phyloP scores from a whole-genome alignment of 2,329 filamentous ascomycete species.

The Xylariaceae sp. region DNA sequence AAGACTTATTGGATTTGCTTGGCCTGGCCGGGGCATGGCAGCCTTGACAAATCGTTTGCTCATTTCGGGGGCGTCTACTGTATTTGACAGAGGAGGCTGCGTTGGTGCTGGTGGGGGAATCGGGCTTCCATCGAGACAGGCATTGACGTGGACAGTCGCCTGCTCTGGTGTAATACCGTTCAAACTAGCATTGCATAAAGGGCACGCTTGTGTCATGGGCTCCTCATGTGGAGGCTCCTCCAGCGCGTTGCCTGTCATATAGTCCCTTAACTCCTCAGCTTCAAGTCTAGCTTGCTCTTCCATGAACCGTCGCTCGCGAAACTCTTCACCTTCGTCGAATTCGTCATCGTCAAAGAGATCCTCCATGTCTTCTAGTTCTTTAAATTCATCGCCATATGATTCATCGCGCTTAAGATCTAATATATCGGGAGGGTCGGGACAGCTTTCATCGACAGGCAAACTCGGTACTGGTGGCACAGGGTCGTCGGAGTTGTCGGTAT shows the following conservation, averaged over 20 bases:
- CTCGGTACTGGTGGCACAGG: constrained; percentile 25
- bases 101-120: constrained; percentile 55
- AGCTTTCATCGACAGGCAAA: constrained; percentile 36
- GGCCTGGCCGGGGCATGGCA: constrained; percentile 76
- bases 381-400: constrained; percentile 41
- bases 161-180: constrained; percentile 66
- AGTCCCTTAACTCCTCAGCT: constrained; percentile 58
- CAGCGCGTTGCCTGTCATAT: constrained; percentile 43
- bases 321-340: constrained; percentile 66
- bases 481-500: constrained; percentile 13
- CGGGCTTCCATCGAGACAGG: constrained; percentile 84
- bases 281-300: constrained; percentile 74
- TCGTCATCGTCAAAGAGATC: constrained; percentile 60
- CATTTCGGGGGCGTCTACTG: constrained; percentile 47
- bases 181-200: constrained; percentile 75
- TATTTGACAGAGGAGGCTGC: constrained; percentile 34
- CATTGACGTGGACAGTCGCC: constrained; percentile 85
- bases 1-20: constrained; percentile 76
- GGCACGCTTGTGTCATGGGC: constrained; percentile 61
- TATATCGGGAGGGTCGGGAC: constrained; percentile 29
- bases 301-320: constrained; percentile 72
- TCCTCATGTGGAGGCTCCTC: constrained; percentile 41
- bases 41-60: constrained; percentile 70
- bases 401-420: constrained; percentile 31
- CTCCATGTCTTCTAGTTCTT: constrained; percentile 56